phyloP scores from a whole-genome alignment of 2,329 filamentous ascomycete species.

The Fonsecaea pedrosoi region DNA sequence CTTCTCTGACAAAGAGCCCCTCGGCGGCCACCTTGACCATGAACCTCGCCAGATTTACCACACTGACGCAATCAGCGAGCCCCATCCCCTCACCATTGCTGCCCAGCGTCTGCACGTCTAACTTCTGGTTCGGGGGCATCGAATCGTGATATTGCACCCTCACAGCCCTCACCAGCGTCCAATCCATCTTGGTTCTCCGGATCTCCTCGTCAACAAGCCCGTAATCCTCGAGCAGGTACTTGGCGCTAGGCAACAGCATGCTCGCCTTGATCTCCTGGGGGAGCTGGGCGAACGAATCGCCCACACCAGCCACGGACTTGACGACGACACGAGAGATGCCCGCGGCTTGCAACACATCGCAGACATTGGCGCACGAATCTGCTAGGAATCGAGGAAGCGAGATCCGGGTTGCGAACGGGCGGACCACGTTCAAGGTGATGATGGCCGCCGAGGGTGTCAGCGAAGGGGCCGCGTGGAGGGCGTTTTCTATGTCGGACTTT shows the following conservation, averaged over 20 bases:
- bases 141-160: slow-evolving; percentile 45
- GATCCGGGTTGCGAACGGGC: slow-evolving; percentile 50
- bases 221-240: slow-evolving; percentile 51
- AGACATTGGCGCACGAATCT: slow-evolving; percentile 48
- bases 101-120: slow-evolving; percentile 42
- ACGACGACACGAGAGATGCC: slow-evolving; percentile 46
- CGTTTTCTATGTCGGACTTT: slow-evolving; percentile 45
- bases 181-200: slow-evolving; percentile 46
- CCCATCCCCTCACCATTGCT: slow-evolving; percentile 45
- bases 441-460: slow-evolving; percentile 45
- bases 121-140: slow-evolving; percentile 1
- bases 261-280: slow-evolving; percentile 48
- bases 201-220: slow-evolving; percentile 49
- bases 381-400: slow-evolving; percentile 44
- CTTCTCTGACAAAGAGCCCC: slow-evolving; percentile 13
- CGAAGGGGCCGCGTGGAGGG: slow-evolving; percentile 40
- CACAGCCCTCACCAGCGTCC: slow-evolving; percentile 48
- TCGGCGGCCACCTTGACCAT: slow-evolving; percentile 46
- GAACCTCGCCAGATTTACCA: slow-evolving; percentile 44
- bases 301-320: slow-evolving; percentile 52
- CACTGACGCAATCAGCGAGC: slow-evolving; percentile 43
- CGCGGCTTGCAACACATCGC: slow-evolving; percentile 46
- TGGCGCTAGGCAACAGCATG: slow-evolving; percentile 51
- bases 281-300: slow-evolving; percentile 48
- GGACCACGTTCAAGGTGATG: slow-evolving; percentile 51